phyloP scores from a whole-genome alignment of 164 flowering plant species.

The Liquidambar formosana region DNA sequence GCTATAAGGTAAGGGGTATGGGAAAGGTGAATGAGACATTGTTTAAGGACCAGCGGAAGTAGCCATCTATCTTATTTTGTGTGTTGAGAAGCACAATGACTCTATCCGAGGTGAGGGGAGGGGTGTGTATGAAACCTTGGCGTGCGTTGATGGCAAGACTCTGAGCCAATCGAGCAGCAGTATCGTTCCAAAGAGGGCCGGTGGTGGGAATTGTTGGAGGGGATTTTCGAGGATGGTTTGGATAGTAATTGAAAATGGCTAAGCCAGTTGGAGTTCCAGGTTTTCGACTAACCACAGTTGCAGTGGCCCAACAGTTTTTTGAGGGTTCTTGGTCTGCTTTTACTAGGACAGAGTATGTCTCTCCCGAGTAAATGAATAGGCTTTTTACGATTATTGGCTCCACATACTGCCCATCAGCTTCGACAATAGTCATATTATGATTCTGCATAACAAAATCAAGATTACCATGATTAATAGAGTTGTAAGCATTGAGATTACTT shows the following conservation, averaged over 20 bases:
- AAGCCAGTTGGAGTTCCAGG: constrained; percentile 55
- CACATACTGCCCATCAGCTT: constrained; percentile 85
- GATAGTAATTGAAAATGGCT: constrained; percentile 72
- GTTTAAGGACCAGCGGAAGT: constrained; percentile 59
- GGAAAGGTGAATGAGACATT: constrained; percentile 73
- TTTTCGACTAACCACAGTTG: constrained; percentile 47
- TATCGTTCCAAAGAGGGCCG: constrained; percentile 63
- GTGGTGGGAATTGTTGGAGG: constrained; percentile 56
- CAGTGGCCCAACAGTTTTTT: constrained; percentile 66
- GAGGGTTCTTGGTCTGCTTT: constrained; percentile 69
- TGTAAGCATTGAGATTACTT: not conserved
- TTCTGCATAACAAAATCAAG: constrained; percentile 38
- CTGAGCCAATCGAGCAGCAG: constrained; percentile 34
- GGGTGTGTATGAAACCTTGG: constrained; percentile 37
- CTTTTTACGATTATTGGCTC: constrained; percentile 71
- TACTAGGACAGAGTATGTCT: constrained; percentile 74
- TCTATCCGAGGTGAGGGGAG: constrained; percentile 57
- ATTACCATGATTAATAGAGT: not conserved
- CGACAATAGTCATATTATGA: constrained; percentile 88
- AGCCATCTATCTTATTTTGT: constrained; percentile 58
- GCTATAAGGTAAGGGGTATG: constrained; percentile 76
- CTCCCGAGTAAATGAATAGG: constrained; percentile 79
- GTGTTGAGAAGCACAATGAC: constrained; percentile 71
- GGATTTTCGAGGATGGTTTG: constrained; percentile 53
- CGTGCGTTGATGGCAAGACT: constrained; percentile 54